These are phyloP conservation scores for Panicum miliaceum DNA, from an alignment of 176 grass and related monocot genomes.

Conservation along the genomic window DNA sequence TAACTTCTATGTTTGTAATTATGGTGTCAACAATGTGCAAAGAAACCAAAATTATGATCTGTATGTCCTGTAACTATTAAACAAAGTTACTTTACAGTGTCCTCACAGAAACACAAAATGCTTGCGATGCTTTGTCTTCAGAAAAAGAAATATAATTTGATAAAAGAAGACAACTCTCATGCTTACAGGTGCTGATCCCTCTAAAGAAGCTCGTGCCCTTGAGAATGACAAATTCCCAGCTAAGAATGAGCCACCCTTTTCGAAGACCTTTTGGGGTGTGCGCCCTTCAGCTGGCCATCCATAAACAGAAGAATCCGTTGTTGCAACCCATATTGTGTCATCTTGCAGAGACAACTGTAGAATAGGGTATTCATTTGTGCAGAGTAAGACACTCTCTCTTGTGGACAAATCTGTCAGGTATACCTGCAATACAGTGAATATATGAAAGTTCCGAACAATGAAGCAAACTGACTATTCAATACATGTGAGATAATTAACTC, in stretches of 20 bases:
- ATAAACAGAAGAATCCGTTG: conserved; percentile 81
- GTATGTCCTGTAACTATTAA: conserved; percentile 2
- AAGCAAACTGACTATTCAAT: conserved; percentile 28
- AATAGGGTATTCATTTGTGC: conserved; percentile 79
- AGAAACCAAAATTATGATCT: background rate
- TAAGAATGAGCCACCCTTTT: conserved; percentile 96
- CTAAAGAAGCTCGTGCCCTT: conserved; percentile 89
- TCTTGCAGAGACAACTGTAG: conserved; percentile 92
- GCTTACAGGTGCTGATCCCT: conserved; percentile 97
- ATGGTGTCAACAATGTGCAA: background rate
- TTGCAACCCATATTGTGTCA: conserved; percentile 89
- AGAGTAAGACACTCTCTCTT: conserved; percentile 90
- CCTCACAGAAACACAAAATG: conserved; percentile 15
- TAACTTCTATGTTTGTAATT: background rate
- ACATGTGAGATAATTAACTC: conserved; percentile 45
- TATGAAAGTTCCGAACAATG: conserved; percentile 34
- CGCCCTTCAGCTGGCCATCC: conserved; percentile 83
- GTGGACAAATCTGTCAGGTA: conserved; percentile 87
- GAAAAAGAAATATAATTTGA: conserved; percentile 32
- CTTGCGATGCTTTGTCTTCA: background rate
- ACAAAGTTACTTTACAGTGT: background rate
- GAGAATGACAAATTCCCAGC: conserved; percentile 98
- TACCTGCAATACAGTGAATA: conserved; percentile 60
- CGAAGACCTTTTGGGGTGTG: conserved; percentile 69
- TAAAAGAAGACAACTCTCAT: conserved; percentile 27